Evolutionary conservation across 768 basidiomycete genomes (phyloP).

Genomic region (Xanthoconium purpureum): DNA sequence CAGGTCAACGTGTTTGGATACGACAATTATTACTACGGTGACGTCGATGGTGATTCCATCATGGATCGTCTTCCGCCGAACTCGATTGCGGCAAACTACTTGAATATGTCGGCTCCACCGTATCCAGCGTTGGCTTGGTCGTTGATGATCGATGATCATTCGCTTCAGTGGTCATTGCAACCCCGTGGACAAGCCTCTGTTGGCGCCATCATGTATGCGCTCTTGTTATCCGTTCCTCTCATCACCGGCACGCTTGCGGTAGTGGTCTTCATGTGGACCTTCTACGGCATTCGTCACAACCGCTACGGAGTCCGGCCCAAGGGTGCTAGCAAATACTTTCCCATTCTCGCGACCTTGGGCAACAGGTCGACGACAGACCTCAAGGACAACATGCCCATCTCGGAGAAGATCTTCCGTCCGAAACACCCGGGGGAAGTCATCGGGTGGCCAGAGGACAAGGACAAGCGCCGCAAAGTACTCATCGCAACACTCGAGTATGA

Average conservation of each 20-base stretch:
- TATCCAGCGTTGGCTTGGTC: slow-evolving; percentile 87
- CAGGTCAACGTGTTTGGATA: slow-evolving; percentile 90
- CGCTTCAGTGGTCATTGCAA: slow-evolving; percentile 71
- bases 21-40: slow-evolving; percentile 92
- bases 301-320: slow-evolving; percentile 82
- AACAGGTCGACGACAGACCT: slow-evolving; percentile 69
- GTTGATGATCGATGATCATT: slow-evolving; percentile 72
- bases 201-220: slow-evolving; percentile 84
- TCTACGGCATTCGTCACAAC: slow-evolving; percentile 95
- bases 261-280: slow-evolving; percentile 88
- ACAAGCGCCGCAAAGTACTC: slow-evolving; percentile 86
- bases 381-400: slow-evolving; percentile 58
- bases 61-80: slow-evolving; percentile 92
- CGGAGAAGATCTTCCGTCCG: slow-evolving; percentile 70
- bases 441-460: slow-evolving; percentile 94
- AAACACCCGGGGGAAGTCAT: slow-evolving; percentile 71
- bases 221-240: slow-evolving; percentile 77
- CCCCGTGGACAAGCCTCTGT: slow-evolving; percentile 81
- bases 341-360: slow-evolving; percentile 68
- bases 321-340: slow-evolving; percentile 76
- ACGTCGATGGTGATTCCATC: slow-evolving; percentile 81
- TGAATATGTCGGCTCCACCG: slow-evolving; percentile 91
- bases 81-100: slow-evolving; percentile 75
- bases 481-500: slow-evolving; percentile 95
- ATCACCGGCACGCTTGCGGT: slow-evolving; percentile 84